These are phyloP conservation scores for Atalantia buxifolia DNA, from an alignment of 345 rosid genomes.

Conservation along the genomic window DNA sequence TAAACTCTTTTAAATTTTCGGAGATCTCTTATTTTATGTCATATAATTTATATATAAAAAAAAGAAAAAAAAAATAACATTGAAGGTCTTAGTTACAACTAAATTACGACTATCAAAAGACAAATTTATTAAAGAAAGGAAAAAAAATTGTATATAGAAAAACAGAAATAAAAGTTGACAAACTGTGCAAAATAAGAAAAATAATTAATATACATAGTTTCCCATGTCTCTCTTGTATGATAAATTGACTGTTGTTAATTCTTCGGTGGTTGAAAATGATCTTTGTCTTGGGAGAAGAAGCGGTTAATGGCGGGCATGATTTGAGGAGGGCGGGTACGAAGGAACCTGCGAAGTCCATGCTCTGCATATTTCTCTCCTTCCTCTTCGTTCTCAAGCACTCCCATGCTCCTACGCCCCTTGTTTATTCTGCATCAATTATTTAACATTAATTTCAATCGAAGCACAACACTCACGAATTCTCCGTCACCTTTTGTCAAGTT, in stretches of 20 bases:
- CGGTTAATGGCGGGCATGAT: conserved; percentile 73
- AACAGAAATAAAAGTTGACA: background rate
- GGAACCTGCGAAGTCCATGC: conserved; percentile 64
- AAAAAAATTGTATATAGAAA: background rate
- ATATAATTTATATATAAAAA: no score
- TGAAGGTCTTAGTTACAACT: background rate
- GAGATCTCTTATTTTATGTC: no score
- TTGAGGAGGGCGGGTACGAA: conserved; percentile 64
- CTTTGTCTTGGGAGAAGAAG: conserved; percentile 55
- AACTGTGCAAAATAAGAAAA: background rate
- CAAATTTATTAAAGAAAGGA: background rate
- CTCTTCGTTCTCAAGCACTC: conserved; percentile 55
- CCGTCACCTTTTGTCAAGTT: no score
- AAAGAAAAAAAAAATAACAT: background rate
- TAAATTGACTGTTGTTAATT: no score
- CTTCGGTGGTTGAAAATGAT: background rate
- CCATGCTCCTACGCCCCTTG: conserved; percentile 43
- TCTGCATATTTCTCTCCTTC: conserved; percentile 70
- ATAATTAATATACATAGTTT: no score
- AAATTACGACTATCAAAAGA: background rate
- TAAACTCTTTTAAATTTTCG: no score
- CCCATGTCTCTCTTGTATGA: background rate
- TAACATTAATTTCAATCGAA: no score
- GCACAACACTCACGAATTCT: no score
- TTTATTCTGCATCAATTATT: conserved; percentile 35